Evolutionary conservation across 2,329 filamentous ascomycete genomes (phyloP), one percentile per base, ranked within the genome.

Genomic region (Aspergillus sergii): DNA sequence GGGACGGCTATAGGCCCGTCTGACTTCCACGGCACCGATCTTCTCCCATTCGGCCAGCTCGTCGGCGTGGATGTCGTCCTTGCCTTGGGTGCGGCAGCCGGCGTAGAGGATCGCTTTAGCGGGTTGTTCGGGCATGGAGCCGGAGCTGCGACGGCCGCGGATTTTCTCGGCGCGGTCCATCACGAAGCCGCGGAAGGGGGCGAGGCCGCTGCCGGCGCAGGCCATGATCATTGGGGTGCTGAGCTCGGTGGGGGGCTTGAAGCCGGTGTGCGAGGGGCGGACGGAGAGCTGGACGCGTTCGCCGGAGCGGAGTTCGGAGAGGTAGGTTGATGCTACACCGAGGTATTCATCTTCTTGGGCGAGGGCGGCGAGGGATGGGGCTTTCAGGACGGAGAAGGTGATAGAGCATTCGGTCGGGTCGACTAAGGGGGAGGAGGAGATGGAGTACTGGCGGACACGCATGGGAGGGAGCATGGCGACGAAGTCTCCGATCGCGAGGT

Each of bases 401-500:
- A 94, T 82, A 0, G 89, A 88, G 58, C 85, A 84, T 62, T 82
- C 81, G 14, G 78, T 80, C 0, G 85, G 81, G 64, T 89, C 83
- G 66, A 80, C 82, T 0, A 92, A 81, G 0, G 91, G 89, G 0
- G 90, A 92, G 0, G 90, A 93, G 0, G 91, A 93, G 72, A 94
- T 92, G 41, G 88, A 91, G 80, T 93, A 93, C 75, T 92, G 89
- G 21, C 91, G 85, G 46, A 91, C 84, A 30, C 91, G 88, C 88
- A 95, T 91, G 0, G 91, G 89, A 2, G 90, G 90, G 1, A 93
- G 84, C 83, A 93, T 89, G 41, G 84, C 82, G 9, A 95, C 82
- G 79, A 91, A 94, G 23, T 86, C 79, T 4, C 84, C 84, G 26
- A 95, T 84, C 0, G 90, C 83, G 0, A 94, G 76, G 4, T 84